Base-by-base conservation (phyloP, 2,329 filamentous ascomycete species). In the Alternaria ventricosa region DNA sequence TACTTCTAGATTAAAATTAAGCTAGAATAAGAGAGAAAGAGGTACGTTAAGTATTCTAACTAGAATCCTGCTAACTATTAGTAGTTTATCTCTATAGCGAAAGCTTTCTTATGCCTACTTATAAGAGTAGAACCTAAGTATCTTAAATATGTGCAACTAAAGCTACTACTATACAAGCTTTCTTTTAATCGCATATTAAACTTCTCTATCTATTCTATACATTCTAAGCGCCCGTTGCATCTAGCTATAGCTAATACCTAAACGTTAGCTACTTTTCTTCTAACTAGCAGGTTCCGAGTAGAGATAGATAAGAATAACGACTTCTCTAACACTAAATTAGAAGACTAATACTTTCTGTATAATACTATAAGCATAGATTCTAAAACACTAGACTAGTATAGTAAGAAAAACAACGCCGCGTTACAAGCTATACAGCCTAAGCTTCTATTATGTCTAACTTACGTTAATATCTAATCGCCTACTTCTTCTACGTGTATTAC, bases 21-120 rank as follows among this genome's bases (percentile, higher is more conserved):
- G 43, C 55, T 63, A 28, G 55, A 55, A 63, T 58, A 20, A 46
- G 60, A 58, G 60, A 63, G 51, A 55, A 54, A 63, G 60, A 63
- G 55, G 60, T 30, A 63, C 11, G 18, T 58, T 43, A 10, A 63
- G n/a, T 36, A 58, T 18, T 47, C 58, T 13, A n/a, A 45, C 23
- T 10, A 47, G 50, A 30, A 63, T 63, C 44, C 23, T 30, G 43
- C 60, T 63, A 58, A 63, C 49, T 50, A 22, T 55, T 50, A 25
- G 30, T 33, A 63, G 60, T 54, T 63, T 55, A 49, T 63, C 55
- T 63, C 22, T 55, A 44, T 9, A 9, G n/a, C n/a, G n/a, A 63
- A 55, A 63, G 60, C 60, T 58, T 58, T 58, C 43, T 30, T 58
- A 20, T 58, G 22, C 49, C 22, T 58, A 8, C 60, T 62, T 57